A percentile compares a stretch with the other conserved stretches of the same genome.
Evolutionary conservation across 768 basidiomycete species (phyloP).

Genomic region (Hygrocybe punicea): DNA sequence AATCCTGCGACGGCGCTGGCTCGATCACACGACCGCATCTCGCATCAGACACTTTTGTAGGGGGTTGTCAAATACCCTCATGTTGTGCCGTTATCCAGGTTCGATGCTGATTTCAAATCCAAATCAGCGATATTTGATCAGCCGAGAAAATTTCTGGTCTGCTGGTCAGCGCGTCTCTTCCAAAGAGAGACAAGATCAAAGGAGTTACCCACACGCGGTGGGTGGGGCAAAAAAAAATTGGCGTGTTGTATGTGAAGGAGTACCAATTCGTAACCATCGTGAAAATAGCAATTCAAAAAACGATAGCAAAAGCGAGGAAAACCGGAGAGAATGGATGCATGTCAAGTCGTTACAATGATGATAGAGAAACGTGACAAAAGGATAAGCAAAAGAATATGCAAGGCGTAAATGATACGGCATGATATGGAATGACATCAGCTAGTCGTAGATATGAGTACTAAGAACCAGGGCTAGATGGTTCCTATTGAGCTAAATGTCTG

Average conservation of each 20-base stretch:
- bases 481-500: slow-evolving; percentile 23
- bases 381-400: not conserved
- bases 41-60: not conserved
- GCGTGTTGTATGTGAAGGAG: not conserved
- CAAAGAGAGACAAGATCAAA: not conserved
- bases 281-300: slow-evolving; percentile 20
- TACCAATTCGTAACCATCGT: slow-evolving; percentile 30
- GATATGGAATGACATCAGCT: slow-evolving; percentile 3
- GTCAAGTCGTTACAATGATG: slow-evolving; percentile 70
- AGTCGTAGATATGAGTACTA: slow-evolving; percentile 11
- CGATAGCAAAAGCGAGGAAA: slow-evolving; percentile 16
- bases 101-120: too few relatives aligned
- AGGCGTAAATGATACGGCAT: slow-evolving; percentile 2
- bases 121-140: too few relatives aligned
- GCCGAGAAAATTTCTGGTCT: not conserved
- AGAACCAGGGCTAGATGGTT: not conserved
- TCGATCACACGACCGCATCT: not conserved
- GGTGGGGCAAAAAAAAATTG: not conserved
- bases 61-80: too few relatives aligned
- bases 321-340: slow-evolving; percentile 54
- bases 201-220: not conserved
- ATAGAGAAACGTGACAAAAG: slow-evolving; percentile 21
- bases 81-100: too few relatives aligned
- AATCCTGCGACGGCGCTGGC: not conserved
- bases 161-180: not conserved